Evolutionary conservation across 306 rosid species (phyloP), one percentile per base, ranked within the genome.

Genomic region (Trifolium dubium): DNA sequence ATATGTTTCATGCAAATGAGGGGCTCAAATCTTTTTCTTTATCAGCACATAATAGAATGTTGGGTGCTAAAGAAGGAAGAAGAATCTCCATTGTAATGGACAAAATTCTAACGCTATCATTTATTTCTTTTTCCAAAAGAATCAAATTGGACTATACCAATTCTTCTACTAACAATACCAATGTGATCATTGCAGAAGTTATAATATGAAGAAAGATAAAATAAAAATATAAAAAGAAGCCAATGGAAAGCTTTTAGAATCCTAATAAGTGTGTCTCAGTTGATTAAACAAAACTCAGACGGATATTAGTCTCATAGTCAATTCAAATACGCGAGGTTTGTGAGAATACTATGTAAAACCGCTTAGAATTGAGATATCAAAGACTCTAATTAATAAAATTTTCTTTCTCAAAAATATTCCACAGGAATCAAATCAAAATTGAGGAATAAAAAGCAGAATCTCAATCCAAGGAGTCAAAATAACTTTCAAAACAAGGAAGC

Each of bases 371-470:
- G 14, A 41, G 51, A 46, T 46, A 46, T 11, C 19, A 49, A 47
- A 49, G 18, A 49, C 54, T 14, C 54, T 49, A 49, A 49, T n/a
- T 1, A 46, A 11, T 13, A 15, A 11, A 11, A 6, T 46, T 46
- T 46, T 23, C 2, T 12, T 4, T 4, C 5, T 5, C 0, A 49
- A 54, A 18, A 54, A 18, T 5, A 53, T 53, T 75, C 61, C 29
- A 68, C 76, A 81, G 23, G 79, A 77, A 77, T 75, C 69, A 78
- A 89, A 83, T 87, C 92, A 86, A 86, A 66, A 63, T 71, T 31
- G 85, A 85, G 79, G 75, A 81, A 78, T 70, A 78, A 81, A 87
- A 85, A 84, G 70, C 64, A 82, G 86, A 84, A 82, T 89, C 82
- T 80, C 18, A 76, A 78, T 82, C 82, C 79, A 87, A 87, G 84